Evolutionary conservation across 2,329 filamentous ascomycete genomes (phyloP), one percentile per base, ranked within the genome.

Genomic region (Ramularia collo-cygni): DNA sequence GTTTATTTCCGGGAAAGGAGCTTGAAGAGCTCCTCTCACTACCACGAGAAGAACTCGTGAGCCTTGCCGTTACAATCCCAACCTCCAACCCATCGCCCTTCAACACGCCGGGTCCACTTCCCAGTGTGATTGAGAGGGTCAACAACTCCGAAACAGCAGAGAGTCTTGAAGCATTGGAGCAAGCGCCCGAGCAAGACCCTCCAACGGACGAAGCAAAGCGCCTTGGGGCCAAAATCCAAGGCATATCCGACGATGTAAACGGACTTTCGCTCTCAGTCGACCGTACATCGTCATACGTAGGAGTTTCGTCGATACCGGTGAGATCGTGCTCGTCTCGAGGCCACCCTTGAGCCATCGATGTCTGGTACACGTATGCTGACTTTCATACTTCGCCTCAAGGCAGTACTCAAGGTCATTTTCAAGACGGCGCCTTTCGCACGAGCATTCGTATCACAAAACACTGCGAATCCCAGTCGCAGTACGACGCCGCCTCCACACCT

Each of bases 121-220:
- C 28, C 4, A 33, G 28, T 13, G 29, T 27, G 8, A 18, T 35
- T 8, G 42, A 61, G 52, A 19, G 62, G 51, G 46, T 64, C 6
- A 53, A 54, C 16, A 63, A 51, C 9, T 68, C 71, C 14, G 72
- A 74, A 41, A 70, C 71, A 33, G 62, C 62, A 13, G 70, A 73
- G 7, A 75, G 71, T 40, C 63, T 77, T 4, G 74, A 76, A 47
- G 69, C 71, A 31, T 70, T 88, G 10, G 83, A 88, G 57, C 80
- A 83, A 52, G 79, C 86, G 52, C 82, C 83, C 0, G 69, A 72
- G 15, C 69, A 75, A 33, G 76, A 81, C 49, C 70, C 72, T 3
- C 77, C 79, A 56, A 80, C 77, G 74, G 83, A 86, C 44, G 82
- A 87, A 55, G 76, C 63, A 24, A 63, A 51, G 15, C 44, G 62